These are phyloP conservation scores for Citrus hindsii DNA, from an alignment of 345 rosid species.

Conservation along the genomic window DNA sequence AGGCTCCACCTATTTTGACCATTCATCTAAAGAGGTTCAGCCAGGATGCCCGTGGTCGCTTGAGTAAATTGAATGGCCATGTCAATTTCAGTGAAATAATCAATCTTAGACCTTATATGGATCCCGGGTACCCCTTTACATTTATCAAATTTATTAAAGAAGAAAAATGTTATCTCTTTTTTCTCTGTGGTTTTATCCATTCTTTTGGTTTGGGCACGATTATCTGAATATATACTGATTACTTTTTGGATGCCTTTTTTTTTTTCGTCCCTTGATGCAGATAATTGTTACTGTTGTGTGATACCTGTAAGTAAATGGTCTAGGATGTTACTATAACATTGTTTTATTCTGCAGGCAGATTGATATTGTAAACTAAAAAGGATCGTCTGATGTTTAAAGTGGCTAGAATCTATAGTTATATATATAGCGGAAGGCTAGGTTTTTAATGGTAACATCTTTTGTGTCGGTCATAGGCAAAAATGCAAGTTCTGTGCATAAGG, in stretches of 20 bases:
- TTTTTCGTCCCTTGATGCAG: background rate
- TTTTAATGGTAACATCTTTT: background rate
- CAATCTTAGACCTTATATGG: conserved; percentile 74
- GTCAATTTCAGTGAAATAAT: conserved; percentile 67
- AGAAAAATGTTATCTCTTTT: background rate
- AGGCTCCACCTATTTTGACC: conserved; percentile 78
- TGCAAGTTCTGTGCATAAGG: background rate
- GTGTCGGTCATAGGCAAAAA: background rate
- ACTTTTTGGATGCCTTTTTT: conserved; percentile 6
- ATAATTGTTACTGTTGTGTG: background rate
- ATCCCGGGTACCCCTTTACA: conserved; percentile 57
- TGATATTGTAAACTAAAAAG: background rate
- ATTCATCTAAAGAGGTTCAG: conserved; percentile 92
- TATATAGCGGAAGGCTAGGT: background rate
- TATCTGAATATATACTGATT: background rate
- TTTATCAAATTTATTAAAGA: background rate
- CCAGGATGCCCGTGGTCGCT: conserved; percentile 93
- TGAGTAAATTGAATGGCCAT: conserved; percentile 90
- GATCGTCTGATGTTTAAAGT: background rate
- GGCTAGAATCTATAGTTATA: background rate
- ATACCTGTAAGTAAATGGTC: background rate
- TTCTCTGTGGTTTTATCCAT: background rate
- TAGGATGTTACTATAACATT: background rate
- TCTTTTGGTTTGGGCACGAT: background rate
- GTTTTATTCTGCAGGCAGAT: background rate